phyloP scores from a whole-genome alignment of 1,139 yeast species.

The Yamadazyma mexicana region DNA sequence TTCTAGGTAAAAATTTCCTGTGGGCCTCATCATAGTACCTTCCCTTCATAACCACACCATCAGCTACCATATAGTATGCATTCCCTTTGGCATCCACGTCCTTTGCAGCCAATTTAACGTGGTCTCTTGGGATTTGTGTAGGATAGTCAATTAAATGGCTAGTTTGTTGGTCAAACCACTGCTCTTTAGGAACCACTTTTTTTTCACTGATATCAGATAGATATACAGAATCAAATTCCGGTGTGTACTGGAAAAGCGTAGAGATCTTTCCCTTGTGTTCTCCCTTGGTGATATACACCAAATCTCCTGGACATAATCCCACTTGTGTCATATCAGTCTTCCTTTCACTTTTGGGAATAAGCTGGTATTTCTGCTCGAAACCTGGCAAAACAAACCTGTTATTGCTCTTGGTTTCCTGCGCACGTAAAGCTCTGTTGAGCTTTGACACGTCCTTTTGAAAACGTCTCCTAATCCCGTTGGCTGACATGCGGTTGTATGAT shows the following conservation, averaged over 20 bases:
- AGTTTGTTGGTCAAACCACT: constrained; percentile 73
- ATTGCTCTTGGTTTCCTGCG: constrained; percentile 23
- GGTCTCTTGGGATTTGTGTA: constrained; percentile 47
- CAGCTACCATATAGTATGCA: constrained; percentile 70
- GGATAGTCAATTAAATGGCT: constrained; percentile 72
- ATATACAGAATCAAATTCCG: constrained; percentile 33
- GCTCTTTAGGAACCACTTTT: constrained; percentile 56
- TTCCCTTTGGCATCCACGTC: constrained; percentile 63
- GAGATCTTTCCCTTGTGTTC: constrained; percentile 71
- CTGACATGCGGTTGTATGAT: constrained; percentile 33
- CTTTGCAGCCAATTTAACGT: constrained; percentile 71
- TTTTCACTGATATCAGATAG: constrained; percentile 38
- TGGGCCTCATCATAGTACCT: constrained; percentile 73
- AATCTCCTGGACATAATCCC: constrained; percentile 44
- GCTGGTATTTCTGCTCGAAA: constrained; percentile 27
- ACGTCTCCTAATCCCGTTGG: constrained; percentile 37
- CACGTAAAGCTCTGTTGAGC: constrained; percentile 32
- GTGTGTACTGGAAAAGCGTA: constrained; percentile 36
- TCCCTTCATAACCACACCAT: constrained; percentile 65
- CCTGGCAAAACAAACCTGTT: constrained; percentile 37
- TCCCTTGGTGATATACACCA: constrained; percentile 61
- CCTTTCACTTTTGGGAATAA: constrained; percentile 27
- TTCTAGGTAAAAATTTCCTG: constrained; percentile 71
- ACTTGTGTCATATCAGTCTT: constrained; percentile 29
- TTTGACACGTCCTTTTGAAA: constrained; percentile 37